Conservation (phyloP, 2,329 filamentous ascomycete species). For the Fusarium sp. region DNA sequence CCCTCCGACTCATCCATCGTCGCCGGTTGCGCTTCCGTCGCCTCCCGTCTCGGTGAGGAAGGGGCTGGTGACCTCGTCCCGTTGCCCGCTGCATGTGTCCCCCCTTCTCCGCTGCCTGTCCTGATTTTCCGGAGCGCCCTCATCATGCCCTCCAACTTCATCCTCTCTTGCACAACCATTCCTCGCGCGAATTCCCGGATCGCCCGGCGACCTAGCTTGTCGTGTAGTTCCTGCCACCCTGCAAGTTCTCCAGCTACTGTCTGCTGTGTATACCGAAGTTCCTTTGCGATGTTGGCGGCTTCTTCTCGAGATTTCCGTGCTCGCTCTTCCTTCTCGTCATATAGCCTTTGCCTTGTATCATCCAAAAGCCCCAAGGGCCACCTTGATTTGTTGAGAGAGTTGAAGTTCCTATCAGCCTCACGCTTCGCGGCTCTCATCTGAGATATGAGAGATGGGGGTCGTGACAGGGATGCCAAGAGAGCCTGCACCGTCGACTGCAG, state of each 20-base stretch:
- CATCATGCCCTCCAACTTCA: conserved; percentile 82
- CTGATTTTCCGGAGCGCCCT: conserved; percentile 77
- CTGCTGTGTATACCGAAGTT: conserved; percentile 92
- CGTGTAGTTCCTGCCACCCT: conserved; percentile 92
- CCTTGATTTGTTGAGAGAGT: conserved; percentile 78
- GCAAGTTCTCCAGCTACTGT: conserved; percentile 92
- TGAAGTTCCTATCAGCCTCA: conserved; percentile 81
- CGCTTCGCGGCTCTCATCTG: conserved; percentile 81
- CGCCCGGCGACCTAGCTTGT: conserved; percentile 78
- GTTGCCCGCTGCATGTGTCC: conserved; percentile 22
- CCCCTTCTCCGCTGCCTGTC: conserved; percentile 23
- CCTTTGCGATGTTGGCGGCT: conserved; percentile 78
- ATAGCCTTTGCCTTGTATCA: conserved; percentile 84
- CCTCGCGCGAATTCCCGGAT: conserved; percentile 80
- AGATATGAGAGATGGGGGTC: conserved; percentile 81
- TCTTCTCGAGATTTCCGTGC: conserved; percentile 78
- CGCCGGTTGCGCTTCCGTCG: conserved; percentile 32
- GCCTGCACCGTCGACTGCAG: conserved; percentile 88
- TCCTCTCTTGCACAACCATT: conserved; percentile 84
- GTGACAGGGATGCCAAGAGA: conserved; percentile 81
- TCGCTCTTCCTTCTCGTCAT: conserved; percentile 86
- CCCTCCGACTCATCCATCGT: conserved; percentile 25
- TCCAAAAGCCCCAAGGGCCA: conserved; percentile 88
- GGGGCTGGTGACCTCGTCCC: conserved; percentile 26
- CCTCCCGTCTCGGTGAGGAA: conserved; percentile 12